Base-by-base conservation (phyloP, 2,329 filamentous ascomycete genomes). In the Fusarium miscanthi region DNA sequence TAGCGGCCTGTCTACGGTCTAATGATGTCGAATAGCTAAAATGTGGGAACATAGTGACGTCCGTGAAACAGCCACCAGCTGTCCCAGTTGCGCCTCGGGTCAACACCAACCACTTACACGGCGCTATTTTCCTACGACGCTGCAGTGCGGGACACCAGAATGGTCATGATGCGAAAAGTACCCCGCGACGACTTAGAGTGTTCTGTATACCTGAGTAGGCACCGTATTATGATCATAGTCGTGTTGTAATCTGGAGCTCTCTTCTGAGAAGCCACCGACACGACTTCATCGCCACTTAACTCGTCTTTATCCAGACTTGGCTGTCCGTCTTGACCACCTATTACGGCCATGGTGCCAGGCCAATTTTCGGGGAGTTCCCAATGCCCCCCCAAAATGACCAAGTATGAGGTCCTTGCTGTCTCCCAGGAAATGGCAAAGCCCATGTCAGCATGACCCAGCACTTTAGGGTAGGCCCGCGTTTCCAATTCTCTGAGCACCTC, bases 1-100 rank as follows among this genome's bases (percentile, higher is more conserved):
- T 37, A 53, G 45, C 51, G 63, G 59, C 51, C 52, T 31, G 40
- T 31, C 23, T 21, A 42, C 43, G 45, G 59, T n/a, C 51, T 31
- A 31, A 35, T 64, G 10, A n/a, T 43, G 45, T 42, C 31, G 30
- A 38, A 31, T 23, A 35, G 14, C 19, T 16, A 37, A 31, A 27
- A 43, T 27, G 25, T 46, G 51, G 40, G 42, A 60, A 62, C 43
- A 66, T 59, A 49, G 71, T 75, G 73, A 75, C 70, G 70, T 75
- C 45, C 43, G 56, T 66, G 53, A 69, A 54, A 59, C 60, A 56
- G 33, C 37, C 33, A 51, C 43, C 41, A 46, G 45, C 31, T 64
- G 27, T 43, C 21, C 48, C 31, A 37, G 17, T 27, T 43, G 45
- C 48, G 48, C 48, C 49, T 38, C 43, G 35, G 17, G 30, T 60